These are phyloP conservation scores for Neophaeococcomyces aloes DNA, from an alignment of 2,329 filamentous ascomycete genomes.

Conservation along the genomic window DNA sequence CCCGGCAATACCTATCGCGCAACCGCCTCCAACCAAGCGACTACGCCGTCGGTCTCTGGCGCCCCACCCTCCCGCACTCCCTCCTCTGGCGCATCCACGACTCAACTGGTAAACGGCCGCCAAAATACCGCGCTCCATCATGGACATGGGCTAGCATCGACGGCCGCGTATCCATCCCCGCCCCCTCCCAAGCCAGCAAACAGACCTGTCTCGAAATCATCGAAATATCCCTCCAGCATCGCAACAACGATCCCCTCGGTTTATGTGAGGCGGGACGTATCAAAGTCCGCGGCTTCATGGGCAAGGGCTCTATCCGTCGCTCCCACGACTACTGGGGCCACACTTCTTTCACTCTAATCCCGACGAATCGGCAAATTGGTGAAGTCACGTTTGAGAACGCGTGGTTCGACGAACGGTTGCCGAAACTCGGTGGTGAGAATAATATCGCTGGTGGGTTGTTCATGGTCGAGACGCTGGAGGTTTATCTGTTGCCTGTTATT, in stretches of 20 bases:
- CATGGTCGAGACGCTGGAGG: slow-evolving; percentile 20
- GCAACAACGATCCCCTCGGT: slow-evolving; percentile 16
- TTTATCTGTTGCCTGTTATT: slow-evolving; percentile 20
- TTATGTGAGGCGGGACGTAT: slow-evolving; percentile 14
- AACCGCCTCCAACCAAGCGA: slow-evolving; percentile 17
- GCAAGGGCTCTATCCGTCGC: slow-evolving; percentile 15
- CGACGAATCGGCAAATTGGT: neutral
- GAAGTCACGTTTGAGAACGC: slow-evolving; percentile 19
- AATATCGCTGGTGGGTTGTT: too few relatives aligned
- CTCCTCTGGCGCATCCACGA: slow-evolving; percentile 20
- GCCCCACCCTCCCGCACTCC: slow-evolving; percentile 17
- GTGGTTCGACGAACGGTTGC: slow-evolving; percentile 20
- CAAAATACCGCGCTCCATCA: slow-evolving; percentile 19
- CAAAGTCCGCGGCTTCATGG: slow-evolving; percentile 21
- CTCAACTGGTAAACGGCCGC: slow-evolving; percentile 13
- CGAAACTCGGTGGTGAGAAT: slow-evolving; percentile 16
- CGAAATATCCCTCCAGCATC: slow-evolving; percentile 15
- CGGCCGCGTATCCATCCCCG: slow-evolving; percentile 17
- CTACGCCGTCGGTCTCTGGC: slow-evolving; percentile 21
- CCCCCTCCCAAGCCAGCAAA: slow-evolving; percentile 13
- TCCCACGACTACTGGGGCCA: slow-evolving; percentile 22
- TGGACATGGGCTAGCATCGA: slow-evolving; percentile 22
- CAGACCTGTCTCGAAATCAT: slow-evolving; percentile 22
- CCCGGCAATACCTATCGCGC: slow-evolving; percentile 19
- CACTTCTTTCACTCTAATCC: slow-evolving; percentile 11